Conservation (phyloP, 768 basidiomycete genomes). For the Macrocybe gigantea region DNA sequence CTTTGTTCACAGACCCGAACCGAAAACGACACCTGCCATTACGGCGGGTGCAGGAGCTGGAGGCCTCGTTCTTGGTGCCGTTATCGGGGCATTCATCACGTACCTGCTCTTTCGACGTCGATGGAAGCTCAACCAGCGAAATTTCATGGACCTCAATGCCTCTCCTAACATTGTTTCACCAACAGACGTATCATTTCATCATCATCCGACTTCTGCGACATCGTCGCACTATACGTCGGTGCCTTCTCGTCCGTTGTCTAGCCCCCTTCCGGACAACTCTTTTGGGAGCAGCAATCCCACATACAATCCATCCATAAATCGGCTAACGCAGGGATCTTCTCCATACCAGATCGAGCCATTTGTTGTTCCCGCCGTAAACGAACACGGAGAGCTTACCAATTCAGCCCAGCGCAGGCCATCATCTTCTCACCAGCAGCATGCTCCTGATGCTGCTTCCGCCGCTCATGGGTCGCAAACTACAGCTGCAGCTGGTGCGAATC, state of each 20-base stretch:
- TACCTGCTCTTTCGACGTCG: slow-evolving; percentile 25
- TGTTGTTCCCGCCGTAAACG: slow-evolving; percentile 30
- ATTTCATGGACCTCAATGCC: slow-evolving; percentile 20
- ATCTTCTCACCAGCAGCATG: slow-evolving; percentile 1
- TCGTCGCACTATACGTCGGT: slow-evolving; percentile 21
- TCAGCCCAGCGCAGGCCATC: background rate
- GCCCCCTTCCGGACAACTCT: slow-evolving; percentile 12
- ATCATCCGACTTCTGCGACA: slow-evolving; percentile 7
- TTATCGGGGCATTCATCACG: slow-evolving; percentile 25
- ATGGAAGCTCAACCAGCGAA: slow-evolving; percentile 14
- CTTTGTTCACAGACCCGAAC: background rate
- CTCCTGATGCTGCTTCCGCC: background rate
- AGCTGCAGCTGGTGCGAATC: slow-evolving; percentile 8
- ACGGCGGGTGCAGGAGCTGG: slow-evolving; percentile 33
- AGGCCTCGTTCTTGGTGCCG: slow-evolving; percentile 30
- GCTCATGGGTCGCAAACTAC: slow-evolving; percentile 1
- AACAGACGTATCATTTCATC: slow-evolving; percentile 11
- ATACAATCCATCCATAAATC: slow-evolving; percentile 6
- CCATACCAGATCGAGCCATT: slow-evolving; percentile 41
- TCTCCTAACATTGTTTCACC: slow-evolving; percentile 16
- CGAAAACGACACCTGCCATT: slow-evolving; percentile 11
- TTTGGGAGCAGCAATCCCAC: slow-evolving; percentile 6
- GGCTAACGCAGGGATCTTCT: slow-evolving; percentile 5
- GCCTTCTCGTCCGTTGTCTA: slow-evolving; percentile 15
- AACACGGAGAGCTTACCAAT: slow-evolving; percentile 6